These are phyloP conservation scores for Aristolochia fimbriata DNA, from an alignment of 164 flowering plant genomes.

Conservation along the genomic window DNA sequence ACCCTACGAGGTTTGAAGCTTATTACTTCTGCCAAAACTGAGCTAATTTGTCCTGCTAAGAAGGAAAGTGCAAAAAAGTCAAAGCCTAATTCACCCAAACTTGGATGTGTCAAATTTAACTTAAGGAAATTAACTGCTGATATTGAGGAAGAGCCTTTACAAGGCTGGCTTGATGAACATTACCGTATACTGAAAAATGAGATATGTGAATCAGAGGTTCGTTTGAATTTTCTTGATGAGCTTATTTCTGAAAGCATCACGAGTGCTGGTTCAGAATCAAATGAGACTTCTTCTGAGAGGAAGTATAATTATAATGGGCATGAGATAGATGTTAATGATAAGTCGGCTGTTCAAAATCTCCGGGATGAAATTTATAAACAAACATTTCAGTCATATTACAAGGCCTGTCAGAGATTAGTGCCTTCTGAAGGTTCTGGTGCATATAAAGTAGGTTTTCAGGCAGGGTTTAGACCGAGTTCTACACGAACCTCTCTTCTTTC, in stretches of 20 bases:
- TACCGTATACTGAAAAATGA: conserved; percentile 77
- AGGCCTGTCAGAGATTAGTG: conserved; percentile 62
- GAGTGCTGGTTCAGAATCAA: conserved; percentile 36
- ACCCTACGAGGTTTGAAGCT: conserved; percentile 84
- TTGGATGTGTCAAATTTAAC: conserved; percentile 68
- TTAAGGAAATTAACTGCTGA: conserved; percentile 77
- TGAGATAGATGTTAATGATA: conserved; percentile 64
- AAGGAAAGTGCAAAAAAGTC: conserved; percentile 53
- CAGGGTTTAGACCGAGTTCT: conserved; percentile 78
- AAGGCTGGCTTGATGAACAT: conserved; percentile 99
- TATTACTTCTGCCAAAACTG: conserved; percentile 52
- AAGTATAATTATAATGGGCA: conserved; percentile 40
- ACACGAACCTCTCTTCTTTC: conserved; percentile 77
- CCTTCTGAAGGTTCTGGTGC: conserved; percentile 89
- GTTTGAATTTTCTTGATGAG: conserved; percentile 78
- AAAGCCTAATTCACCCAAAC: conserved; percentile 46
- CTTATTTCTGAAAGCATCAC: conserved; percentile 29
- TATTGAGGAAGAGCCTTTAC: conserved; percentile 97
- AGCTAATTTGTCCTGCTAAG: conserved; percentile 48
- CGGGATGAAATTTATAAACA: conserved; percentile 65
- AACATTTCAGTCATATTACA: conserved; percentile 76
- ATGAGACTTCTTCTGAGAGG: conserved; percentile 32
- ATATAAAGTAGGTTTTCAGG: conserved; percentile 71
- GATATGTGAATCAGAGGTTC: conserved; percentile 81
- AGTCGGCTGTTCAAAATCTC: conserved; percentile 40